Percentiles rank a stretch among this genome's conserved stretches.
Evolutionary conservation across 345 rosid genomes (phyloP).

Genomic region (Eucalyptus regnans): DNA sequence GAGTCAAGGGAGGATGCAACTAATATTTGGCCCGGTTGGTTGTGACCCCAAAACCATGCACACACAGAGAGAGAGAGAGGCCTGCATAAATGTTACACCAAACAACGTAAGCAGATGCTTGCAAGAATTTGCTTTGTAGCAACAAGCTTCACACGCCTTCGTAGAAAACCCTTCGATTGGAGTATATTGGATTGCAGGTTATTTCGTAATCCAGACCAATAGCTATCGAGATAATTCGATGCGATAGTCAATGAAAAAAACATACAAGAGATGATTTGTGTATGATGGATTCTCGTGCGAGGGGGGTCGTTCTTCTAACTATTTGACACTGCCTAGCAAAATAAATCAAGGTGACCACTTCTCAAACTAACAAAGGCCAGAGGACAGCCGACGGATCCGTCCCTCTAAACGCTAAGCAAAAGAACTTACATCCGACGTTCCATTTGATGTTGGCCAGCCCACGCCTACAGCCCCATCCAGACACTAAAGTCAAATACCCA

Average conservation of each 20-base stretch:
- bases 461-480: neutral
- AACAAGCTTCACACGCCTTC: neutral
- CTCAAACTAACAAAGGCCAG: neutral
- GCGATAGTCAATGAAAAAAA: neutral
- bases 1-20: constrained; percentile 67
- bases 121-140: neutral
- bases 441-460: neutral
- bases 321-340: neutral
- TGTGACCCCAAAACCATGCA: constrained; percentile 15
- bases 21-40: constrained; percentile 41
- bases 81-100: neutral
- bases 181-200: neutral
- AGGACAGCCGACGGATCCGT: neutral
- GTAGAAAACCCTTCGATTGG: neutral
- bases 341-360: neutral
- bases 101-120: neutral
- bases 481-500: neutral
- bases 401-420: neutral
- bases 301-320: neutral
- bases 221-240: neutral
- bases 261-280: neutral
- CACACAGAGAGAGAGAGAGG: neutral
- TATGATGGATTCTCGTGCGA: neutral
- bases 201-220: neutral
- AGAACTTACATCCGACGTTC: neutral